Evolutionary conservation across 2,329 filamentous ascomycete species (phyloP), one percentile per base, ranked within the genome.

Genomic region (Colletotrichum navitas): DNA sequence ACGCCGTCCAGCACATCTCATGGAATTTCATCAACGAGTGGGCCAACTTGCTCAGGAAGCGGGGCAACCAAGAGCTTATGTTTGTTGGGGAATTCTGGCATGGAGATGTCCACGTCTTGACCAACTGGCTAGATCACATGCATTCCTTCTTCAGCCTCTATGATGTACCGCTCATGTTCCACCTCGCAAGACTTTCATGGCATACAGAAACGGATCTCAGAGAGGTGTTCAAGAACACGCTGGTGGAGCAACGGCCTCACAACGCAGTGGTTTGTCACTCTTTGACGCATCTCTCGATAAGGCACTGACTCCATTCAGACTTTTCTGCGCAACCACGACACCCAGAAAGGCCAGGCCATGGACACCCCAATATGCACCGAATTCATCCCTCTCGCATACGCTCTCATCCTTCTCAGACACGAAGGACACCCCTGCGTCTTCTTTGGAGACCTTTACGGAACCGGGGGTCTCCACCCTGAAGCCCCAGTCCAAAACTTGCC

Each of bases 1-100:
- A 72, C 24, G 69, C 69, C 24, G 69, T 72, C n/a, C 69, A 72
- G 47, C 69, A 72, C 65, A 72, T 72, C 65, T 72, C 69, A n/a
- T 72, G 52, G 65, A 69, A 64, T 39, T 72, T 72, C 11, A 55
- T 72, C 54, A 72, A 68, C 6, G 66, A 72, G 47, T 72, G 69
- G 69, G 29, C 69, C 5, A 51, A 34, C 11, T 36, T 68, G 36
- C 45, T 72, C 26, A 55, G 52, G 59, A 72, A 72, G 54, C 39
- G 39, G 1, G 55, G 39, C 1, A 39, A 32, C 5, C 59, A 72
- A n/a, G 69, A 72, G 6, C 65, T 72, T 5, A 64, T 55, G 60
- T 72, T 72, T 34, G 21, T 72, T 24, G 69, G 69, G 16, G 69
- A 72, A 45, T 72, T 72, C 39, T 72, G 69, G 69, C 65, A 72